phyloP scores from a whole-genome alignment of 2,329 filamentous ascomycete genomes.

The Colletotrichum godetiae region DNA sequence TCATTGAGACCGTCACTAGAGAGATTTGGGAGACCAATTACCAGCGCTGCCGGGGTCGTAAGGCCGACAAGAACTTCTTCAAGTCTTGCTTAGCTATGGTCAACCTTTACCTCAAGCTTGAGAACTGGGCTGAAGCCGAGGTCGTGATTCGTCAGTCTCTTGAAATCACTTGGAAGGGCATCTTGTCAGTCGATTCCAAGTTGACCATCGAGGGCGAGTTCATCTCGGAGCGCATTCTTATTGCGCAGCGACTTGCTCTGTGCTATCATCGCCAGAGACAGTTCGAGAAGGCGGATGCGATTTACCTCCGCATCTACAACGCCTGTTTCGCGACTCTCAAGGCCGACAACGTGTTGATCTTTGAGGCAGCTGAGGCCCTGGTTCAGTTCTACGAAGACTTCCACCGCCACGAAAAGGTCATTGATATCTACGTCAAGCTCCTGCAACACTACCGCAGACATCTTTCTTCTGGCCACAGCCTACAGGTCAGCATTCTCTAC shows the following conservation, averaged over 20 bases:
- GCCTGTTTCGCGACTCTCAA: conserved; percentile 46
- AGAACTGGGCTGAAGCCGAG: conserved; percentile 50
- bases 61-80: conserved; percentile 48
- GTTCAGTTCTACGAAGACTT: conserved; percentile 47
- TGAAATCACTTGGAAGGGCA: conserved; percentile 51
- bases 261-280: conserved; percentile 49
- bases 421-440: conserved; percentile 48
- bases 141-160: conserved; percentile 47
- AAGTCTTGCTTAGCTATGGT: conserved; percentile 48
- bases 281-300: conserved; percentile 51
- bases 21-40: conserved; percentile 51
- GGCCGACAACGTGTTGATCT: conserved; percentile 44
- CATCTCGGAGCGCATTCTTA: conserved; percentile 44
- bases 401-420: conserved; percentile 47
- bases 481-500: conserved; percentile 50
- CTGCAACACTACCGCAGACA: conserved; percentile 44
- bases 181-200: conserved; percentile 45
- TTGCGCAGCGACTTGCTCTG: conserved; percentile 47
- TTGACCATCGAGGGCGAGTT: conserved; percentile 46
- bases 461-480: conserved; percentile 39
- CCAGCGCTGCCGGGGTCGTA: conserved; percentile 47
- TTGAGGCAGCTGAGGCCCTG: conserved; percentile 43
- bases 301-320: conserved; percentile 50
- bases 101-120: conserved; percentile 44
- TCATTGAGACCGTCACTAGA: conserved; percentile 47